Evolutionary conservation across 306 rosid species (phyloP).

Genomic region (Cucumis sativus): DNA sequence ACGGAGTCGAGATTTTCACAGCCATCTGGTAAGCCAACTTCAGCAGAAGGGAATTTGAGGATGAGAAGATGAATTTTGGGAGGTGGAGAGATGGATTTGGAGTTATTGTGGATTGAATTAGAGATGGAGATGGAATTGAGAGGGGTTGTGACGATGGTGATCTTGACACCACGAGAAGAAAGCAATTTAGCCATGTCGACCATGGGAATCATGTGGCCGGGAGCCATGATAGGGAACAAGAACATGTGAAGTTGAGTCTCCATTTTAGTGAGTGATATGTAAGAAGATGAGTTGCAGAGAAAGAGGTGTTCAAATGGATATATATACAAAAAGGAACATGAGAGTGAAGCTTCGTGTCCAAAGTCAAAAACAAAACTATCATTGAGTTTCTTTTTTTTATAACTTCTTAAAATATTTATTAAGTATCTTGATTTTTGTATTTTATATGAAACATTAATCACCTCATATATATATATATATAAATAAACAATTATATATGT

Average conservation of each 20-base stretch:
- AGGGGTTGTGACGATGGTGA: slow-evolving; percentile 4
- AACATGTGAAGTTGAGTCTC: not conserved
- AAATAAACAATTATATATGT: too few species aligned
- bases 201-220: slow-evolving; percentile 8
- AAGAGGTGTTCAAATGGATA: too few species aligned
- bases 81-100: not conserved
- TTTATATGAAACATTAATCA: too few species aligned
- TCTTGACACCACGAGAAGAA: not conserved
- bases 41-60: slow-evolving; percentile 20
- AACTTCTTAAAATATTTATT: too few species aligned
- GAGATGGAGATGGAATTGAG: not conserved
- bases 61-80: not conserved
- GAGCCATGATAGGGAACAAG: slow-evolving; percentile 3
- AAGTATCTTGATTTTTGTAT: too few species aligned
- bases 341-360: too few species aligned
- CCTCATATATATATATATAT: too few species aligned
- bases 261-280: too few species aligned
- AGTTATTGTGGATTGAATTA: not conserved
- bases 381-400: too few species aligned
- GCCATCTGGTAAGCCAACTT: slow-evolving; percentile 39
- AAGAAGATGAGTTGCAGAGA: too few species aligned
- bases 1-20: slow-evolving; percentile 21
- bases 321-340: too few species aligned
- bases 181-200: slow-evolving; percentile 9
- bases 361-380: too few species aligned